phyloP scores from a whole-genome alignment of 371 early-diverging fungal genomes.

The Nosema muscidifuracis region DNA sequence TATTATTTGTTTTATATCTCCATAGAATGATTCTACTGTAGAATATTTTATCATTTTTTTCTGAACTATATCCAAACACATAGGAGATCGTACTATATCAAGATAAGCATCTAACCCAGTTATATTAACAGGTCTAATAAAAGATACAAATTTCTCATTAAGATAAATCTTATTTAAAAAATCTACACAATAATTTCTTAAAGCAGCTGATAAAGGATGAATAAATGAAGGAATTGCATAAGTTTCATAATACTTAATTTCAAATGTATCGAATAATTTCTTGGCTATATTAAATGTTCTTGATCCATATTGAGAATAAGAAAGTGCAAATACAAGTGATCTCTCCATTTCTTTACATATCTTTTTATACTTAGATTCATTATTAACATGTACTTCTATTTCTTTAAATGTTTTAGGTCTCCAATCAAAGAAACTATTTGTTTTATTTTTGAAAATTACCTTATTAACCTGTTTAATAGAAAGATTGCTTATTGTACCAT shows the following conservation, averaged over 20 bases:
- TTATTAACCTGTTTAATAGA: slow-evolving; percentile 17
- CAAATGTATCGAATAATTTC: slow-evolving; percentile 10
- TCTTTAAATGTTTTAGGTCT: slow-evolving; percentile 1
- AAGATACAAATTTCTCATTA: slow-evolving; percentile 2
- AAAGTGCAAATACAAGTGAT: slow-evolving; percentile 27
- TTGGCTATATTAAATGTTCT: slow-evolving; percentile 34
- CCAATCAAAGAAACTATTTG: slow-evolving; percentile 1
- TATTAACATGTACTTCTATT: slow-evolving; percentile 4
- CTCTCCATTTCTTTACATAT: slow-evolving; percentile 7
- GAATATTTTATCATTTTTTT: slow-evolving; percentile 7
- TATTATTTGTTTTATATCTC: slow-evolving; percentile 17
- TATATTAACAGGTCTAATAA: slow-evolving; percentile 17
- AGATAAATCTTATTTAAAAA: slow-evolving; percentile 22
- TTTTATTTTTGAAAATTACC: slow-evolving; percentile 2
- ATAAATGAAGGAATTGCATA: not conserved
- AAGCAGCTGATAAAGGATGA: not conserved
- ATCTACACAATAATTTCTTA: slow-evolving; percentile 12
- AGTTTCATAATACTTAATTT: slow-evolving; percentile 12
- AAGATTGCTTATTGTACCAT: not conserved
- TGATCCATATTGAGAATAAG: slow-evolving; percentile 5
- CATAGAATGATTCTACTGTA: slow-evolving; percentile 11
- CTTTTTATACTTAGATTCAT: not conserved
- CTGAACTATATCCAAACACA: slow-evolving; percentile 23
- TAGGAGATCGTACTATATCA: slow-evolving; percentile 37
- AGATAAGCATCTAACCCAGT: slow-evolving; percentile 30